Conservation (phyloP, 345 rosid species). For the Balakata baccata region DNA sequence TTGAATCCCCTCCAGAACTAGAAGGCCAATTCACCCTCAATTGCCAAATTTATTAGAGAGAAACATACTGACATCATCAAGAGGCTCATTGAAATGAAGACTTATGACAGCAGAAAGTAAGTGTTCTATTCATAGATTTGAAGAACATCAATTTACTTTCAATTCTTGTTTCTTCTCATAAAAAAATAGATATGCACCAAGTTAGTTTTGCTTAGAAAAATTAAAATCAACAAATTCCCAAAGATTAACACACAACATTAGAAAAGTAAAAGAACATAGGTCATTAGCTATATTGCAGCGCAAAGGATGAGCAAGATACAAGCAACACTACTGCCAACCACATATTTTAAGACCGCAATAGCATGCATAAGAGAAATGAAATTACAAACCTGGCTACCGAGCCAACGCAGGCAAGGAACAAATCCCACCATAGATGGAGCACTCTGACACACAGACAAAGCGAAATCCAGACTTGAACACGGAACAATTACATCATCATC, state of each 20-base stretch:
- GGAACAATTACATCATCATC: conserved; percentile 33
- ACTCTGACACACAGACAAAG: conserved; percentile 27
- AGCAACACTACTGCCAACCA: background rate
- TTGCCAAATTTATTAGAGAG: background rate
- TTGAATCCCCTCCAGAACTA: background rate
- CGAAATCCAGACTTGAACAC: conserved; percentile 27
- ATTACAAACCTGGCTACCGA: conserved; percentile 20
- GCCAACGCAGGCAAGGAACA: conserved; percentile 28
- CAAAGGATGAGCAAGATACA: too few species aligned
- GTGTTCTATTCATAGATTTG: background rate
- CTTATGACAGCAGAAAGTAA: background rate
- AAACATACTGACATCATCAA: background rate
- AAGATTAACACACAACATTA: background rate
- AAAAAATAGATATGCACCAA: background rate
- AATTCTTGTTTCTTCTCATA: background rate
- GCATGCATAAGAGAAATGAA: background rate
- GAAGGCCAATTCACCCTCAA: background rate
- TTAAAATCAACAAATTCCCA: background rate
- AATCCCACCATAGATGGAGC: conserved; percentile 37
- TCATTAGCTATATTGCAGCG: background rate
- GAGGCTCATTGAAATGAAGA: background rate
- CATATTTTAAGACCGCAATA: background rate
- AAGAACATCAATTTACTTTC: background rate
- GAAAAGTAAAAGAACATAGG: background rate
- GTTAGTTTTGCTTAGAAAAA: too few species aligned